Evolutionary conservation across 1,139 yeast species (phyloP).

Genomic region (Blastobotrys elegans): DNA sequence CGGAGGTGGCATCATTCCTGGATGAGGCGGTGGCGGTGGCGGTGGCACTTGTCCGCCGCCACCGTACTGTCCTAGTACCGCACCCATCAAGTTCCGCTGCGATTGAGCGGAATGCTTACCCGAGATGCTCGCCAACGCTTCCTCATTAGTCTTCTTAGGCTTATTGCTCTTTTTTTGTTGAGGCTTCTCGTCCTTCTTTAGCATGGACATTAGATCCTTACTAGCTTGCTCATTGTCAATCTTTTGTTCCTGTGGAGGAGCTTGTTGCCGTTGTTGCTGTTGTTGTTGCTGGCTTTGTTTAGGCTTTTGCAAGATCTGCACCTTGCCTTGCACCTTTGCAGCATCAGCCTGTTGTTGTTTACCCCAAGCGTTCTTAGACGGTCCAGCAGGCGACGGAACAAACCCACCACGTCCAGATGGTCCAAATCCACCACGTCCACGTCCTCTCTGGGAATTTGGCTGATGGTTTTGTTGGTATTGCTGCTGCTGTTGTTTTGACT

Average conservation of each 20-base stretch:
- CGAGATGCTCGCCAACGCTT: conserved; percentile 33
- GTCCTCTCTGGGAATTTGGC: background rate
- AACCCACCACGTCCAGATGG: conserved; percentile 21
- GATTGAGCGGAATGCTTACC: conserved; percentile 32
- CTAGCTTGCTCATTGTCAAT: conserved; percentile 14
- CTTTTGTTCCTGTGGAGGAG: background rate
- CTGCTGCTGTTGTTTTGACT: background rate
- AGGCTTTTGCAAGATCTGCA: conserved; percentile 10
- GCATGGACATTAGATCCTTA: conserved; percentile 40
- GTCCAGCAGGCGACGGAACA: conserved; percentile 17
- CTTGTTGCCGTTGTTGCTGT: background rate
- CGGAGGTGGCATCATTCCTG: conserved; percentile 23
- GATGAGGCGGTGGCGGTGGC: conserved; percentile 29
- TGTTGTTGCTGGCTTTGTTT: conserved; percentile 2
- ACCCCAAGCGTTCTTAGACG: conserved; percentile 11
- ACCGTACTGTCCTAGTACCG: conserved; percentile 34
- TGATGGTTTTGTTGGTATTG: background rate
- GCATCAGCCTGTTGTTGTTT: conserved; percentile 18
- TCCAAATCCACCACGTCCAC: background rate
- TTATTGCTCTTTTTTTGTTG: conserved; percentile 15
- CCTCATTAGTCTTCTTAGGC: conserved; percentile 26
- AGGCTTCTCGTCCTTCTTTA: conserved; percentile 34
- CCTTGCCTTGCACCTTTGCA: conserved; percentile 12
- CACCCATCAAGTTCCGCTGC: conserved; percentile 45
- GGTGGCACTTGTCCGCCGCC: conserved; percentile 29